Conservation (phyloP, 2,329 filamentous ascomycete genomes). For the Phaeosphaeria sp. region DNA sequence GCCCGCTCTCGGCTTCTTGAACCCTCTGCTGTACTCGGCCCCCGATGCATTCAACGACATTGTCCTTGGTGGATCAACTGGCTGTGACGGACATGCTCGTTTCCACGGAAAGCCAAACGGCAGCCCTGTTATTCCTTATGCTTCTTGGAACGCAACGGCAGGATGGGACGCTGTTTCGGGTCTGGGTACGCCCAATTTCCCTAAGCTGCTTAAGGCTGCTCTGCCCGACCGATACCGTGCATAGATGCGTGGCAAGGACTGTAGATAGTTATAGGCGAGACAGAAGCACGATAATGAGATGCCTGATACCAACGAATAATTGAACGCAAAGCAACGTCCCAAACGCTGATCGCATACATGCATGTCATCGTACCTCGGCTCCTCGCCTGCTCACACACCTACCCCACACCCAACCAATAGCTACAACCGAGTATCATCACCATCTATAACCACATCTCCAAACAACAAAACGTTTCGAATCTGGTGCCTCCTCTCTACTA, state of each 20-base stretch:
- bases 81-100: constrained; percentile 43
- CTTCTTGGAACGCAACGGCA: constrained; percentile 37
- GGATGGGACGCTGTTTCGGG: constrained; percentile 47
- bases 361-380: not conserved
- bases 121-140: constrained; percentile 39
- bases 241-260: constrained; percentile 6
- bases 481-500: too few species aligned
- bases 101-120: constrained; percentile 35
- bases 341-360: not conserved
- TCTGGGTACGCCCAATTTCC: constrained; percentile 39
- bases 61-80: constrained; percentile 42
- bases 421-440: not conserved
- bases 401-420: not conserved
- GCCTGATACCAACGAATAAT: too few species aligned
- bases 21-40: constrained; percentile 62
- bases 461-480: not conserved
- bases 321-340: not conserved
- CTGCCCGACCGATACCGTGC: constrained; percentile 30
- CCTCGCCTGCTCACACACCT: not conserved
- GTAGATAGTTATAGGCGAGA: not conserved
- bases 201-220: constrained; percentile 37
- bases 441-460: not conserved
- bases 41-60: constrained; percentile 58
- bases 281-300: not conserved
- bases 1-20: constrained; percentile 62